phyloP scores from a whole-genome alignment of 495 filamentous ascomycete genomes.

The Xylaria flabelliformis region DNA sequence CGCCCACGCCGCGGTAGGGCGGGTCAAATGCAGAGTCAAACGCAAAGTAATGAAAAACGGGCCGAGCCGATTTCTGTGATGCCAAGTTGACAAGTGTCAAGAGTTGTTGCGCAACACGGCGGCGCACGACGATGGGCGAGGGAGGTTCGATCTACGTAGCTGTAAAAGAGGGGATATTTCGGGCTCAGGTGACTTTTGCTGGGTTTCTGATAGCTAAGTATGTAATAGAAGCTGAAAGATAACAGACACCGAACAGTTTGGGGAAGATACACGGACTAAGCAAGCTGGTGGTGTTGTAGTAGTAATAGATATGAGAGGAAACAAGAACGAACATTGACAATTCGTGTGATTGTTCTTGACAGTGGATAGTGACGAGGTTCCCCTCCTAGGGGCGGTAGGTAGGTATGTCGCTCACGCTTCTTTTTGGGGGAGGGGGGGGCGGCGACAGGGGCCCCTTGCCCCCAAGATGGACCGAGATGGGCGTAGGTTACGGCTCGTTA shows the following conservation, averaged over 20 bases:
- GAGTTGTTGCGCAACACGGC: constrained; percentile 29
- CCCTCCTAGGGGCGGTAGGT: constrained; percentile 19
- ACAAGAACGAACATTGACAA: background rate
- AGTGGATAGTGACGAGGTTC: constrained; percentile 18
- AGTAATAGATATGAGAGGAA: constrained; percentile 3
- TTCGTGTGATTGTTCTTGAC: constrained; percentile 14
- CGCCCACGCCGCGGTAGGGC: constrained; percentile 35
- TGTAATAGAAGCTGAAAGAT: background rate
- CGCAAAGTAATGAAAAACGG: constrained; percentile 39
- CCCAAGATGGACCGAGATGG: constrained; percentile 9
- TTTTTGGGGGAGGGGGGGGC: constrained; percentile 11
- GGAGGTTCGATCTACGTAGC: background rate
- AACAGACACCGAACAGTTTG: background rate
- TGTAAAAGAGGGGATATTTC: background rate
- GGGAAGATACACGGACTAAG: background rate
- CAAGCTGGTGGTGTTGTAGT: background rate
- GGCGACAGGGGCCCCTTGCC: constrained; percentile 10
- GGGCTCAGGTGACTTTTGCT: background rate
- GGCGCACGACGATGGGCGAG: constrained; percentile 21
- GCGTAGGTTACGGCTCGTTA: background rate
- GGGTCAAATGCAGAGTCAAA: constrained; percentile 30
- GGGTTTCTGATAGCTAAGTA: background rate
- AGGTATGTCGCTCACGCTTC: constrained; percentile 7
- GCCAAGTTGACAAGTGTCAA: background rate
- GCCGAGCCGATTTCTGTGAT: constrained; percentile 31